phyloP scores from a whole-genome alignment of 75 land plant species.

The Cupressus sempervirens region DNA sequence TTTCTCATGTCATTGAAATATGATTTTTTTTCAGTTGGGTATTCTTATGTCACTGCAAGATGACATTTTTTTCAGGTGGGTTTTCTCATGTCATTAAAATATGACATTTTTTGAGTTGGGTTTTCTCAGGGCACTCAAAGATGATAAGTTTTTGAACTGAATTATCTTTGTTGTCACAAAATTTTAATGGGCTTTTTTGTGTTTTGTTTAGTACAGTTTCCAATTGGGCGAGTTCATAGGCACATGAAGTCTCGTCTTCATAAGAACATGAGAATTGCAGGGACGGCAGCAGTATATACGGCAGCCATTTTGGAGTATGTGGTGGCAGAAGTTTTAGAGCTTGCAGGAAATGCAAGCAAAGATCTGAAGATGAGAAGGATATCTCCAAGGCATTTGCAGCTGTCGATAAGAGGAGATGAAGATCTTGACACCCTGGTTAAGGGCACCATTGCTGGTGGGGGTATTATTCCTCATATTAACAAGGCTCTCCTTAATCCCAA shows the following conservation, averaged over 20 bases:
- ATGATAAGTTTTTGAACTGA: too few relatives aligned
- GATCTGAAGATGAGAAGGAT: conserved; percentile 54
- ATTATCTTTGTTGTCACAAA: too few relatives aligned
- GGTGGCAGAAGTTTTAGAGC: conserved; percentile 64
- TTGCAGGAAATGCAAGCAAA: conserved; percentile 72
- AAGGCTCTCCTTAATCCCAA: conserved; percentile 8
- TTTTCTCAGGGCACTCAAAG: too few relatives aligned
- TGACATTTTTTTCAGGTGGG: too few relatives aligned
- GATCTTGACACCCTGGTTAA: conserved; percentile 37
- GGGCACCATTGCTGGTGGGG: conserved; percentile 40
- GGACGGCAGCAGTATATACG: conserved; percentile 71
- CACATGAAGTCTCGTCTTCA: conserved; percentile 43
- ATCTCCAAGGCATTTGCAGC: conserved; percentile 59
- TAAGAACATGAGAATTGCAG: conserved; percentile 60
- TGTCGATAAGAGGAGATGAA: conserved; percentile 39
- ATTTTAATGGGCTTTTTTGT: too few relatives aligned
- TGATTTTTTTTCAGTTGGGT: too few relatives aligned
- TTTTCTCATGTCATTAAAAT: too few relatives aligned
- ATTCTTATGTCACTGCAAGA: too few relatives aligned
- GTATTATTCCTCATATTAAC: conserved; percentile 35
- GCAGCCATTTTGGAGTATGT: conserved; percentile 70
- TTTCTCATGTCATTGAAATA: too few relatives aligned
- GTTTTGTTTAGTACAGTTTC: conserved; percentile 31
- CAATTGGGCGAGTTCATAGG: conserved; percentile 64
- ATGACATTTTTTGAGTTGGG: too few relatives aligned